Conservation (phyloP, 352 stramenopile species). For the Nannochloropsis limnetica region DNA sequence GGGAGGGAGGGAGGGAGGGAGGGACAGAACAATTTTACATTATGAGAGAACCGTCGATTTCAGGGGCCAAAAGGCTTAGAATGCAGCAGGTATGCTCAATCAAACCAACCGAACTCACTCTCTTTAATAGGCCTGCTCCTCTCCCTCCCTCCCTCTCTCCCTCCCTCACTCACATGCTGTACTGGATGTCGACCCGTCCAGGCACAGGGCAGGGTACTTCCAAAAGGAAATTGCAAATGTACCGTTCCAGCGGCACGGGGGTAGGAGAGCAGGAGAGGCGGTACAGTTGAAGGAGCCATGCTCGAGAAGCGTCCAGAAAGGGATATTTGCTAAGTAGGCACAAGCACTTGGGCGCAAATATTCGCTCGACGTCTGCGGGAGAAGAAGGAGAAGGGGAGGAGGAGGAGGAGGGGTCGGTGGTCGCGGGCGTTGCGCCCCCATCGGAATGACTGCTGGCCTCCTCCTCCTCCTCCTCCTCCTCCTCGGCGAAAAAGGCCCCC, state of each 20-base stretch:
- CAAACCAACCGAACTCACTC: too few relatives aligned
- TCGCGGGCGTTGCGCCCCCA: neutral
- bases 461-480: neutral
- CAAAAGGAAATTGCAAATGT: slow-evolving; percentile 54
- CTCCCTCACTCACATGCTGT: slow-evolving; percentile 50
- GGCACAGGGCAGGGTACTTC: slow-evolving; percentile 53
- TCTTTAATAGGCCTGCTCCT: too few relatives aligned
- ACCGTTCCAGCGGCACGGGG: slow-evolving; percentile 48
- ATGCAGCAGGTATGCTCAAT: too few relatives aligned
- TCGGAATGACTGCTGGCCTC: neutral
- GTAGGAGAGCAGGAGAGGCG: slow-evolving; percentile 44
- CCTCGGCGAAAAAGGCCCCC: slow-evolving; percentile 23
- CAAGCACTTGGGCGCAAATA: slow-evolving; percentile 54
- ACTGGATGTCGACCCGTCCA: slow-evolving; percentile 50
- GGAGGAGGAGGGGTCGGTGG: too few relatives aligned
- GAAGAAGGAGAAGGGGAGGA: neutral
- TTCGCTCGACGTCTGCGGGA: neutral
- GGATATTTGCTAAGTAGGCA: slow-evolving; percentile 54
- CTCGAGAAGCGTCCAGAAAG: slow-evolving; percentile 50
- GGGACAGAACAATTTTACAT: too few relatives aligned
- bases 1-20: too few relatives aligned
- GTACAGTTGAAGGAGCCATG: slow-evolving; percentile 55
- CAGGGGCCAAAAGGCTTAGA: too few relatives aligned
- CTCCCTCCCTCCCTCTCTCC: slow-evolving; percentile 52
- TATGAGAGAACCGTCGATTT: too few relatives aligned